Percentiles rank a stretch among this genome's conserved stretches.
Evolutionary conservation across 2,329 filamentous ascomycete genomes (phyloP).

Genomic region (Aspergillus phoenicis): DNA sequence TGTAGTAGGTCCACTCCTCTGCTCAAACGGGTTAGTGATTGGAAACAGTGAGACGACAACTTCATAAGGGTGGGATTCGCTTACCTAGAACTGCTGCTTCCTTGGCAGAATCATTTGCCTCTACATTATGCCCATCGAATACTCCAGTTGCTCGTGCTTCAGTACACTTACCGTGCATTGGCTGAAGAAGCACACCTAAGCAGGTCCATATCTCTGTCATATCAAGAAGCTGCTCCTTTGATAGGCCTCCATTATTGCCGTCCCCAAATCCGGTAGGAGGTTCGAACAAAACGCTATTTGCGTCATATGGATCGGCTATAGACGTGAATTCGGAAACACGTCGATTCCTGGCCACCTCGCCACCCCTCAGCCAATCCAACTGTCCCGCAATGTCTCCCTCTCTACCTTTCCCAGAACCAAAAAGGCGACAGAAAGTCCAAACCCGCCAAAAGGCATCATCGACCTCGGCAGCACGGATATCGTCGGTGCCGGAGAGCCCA

Average conservation of each 20-base stretch:
- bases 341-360: constrained; percentile 52
- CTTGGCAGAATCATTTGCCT: constrained; percentile 40
- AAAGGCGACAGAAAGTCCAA: constrained; percentile 67
- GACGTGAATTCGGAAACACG: constrained; percentile 44
- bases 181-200: constrained; percentile 58
- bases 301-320: constrained; percentile 53
- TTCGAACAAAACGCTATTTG: constrained; percentile 57
- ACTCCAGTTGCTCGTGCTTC: constrained; percentile 60
- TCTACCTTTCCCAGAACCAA: constrained; percentile 60
- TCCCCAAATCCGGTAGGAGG: constrained; percentile 60
- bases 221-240: constrained; percentile 61
- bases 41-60: neutral
- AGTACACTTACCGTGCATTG: constrained; percentile 56
- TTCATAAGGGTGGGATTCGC: constrained; percentile 16
- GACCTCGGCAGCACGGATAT: constrained; percentile 53
- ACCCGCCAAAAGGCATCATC: constrained; percentile 67
- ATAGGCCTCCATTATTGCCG: constrained; percentile 59
- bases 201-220: constrained; percentile 68
- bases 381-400: constrained; percentile 63
- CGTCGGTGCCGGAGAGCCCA: constrained; percentile 54
- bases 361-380: constrained; percentile 65
- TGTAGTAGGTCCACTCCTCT: constrained; percentile 65
- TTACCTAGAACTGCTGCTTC: constrained; percentile 58
- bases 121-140: constrained; percentile 57
- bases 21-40: constrained; percentile 21